Evolutionary conservation across 2,329 filamentous ascomycete species (phyloP), one percentile per base, ranked within the genome.

Genomic region (Rachicladosporium sp.): DNA sequence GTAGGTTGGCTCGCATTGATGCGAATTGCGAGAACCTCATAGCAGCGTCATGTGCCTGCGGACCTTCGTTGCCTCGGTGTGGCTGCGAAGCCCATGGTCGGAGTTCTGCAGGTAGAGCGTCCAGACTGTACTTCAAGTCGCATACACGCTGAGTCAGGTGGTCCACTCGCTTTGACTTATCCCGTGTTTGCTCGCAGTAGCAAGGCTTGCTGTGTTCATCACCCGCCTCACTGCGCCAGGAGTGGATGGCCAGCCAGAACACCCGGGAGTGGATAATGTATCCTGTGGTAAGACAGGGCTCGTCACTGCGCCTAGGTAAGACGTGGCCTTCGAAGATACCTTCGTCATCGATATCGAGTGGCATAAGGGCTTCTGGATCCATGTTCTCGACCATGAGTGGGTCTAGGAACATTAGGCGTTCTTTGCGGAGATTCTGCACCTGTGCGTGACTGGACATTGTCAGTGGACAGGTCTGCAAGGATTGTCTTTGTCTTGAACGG

Each of bases 291-390:
- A 41, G 34, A 15, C 37, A 36, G 11, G 39, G 39, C 6, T 30
- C 34, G 2, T 31, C 31, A 3, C 30, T 36, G 3, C 32, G 21
- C 4, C 29, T 31, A 8, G 33, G 33, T 3, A 36, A 30, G 15
- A 41, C 31, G 3, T 27, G 21, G 7, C 37, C 34, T 30, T 41
- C 39, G 30, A 41, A 41, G 31, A 41, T 36, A 9, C 31, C 29
- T 11, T 41, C 39, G 31, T 41, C 39, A 6, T 41, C 39, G 7
- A 41, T 12, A 15, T 41, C 39, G 3, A 41, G 21, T n/a, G 39
- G 39, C 10, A 41, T 34, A 8, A 41, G 11, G 1, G 39, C 21
- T 13, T 41, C 39, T 7, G 33, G 39, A 29, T 41, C 39, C 15
- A 41, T 37, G 2, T 30, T 23, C 23, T 41, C 27, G 10, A 41